Evolutionary conservation across 768 basidiomycete genomes (phyloP), one percentile per base, ranked within the genome.

Genomic region (Fomitopsis serialis): DNA sequence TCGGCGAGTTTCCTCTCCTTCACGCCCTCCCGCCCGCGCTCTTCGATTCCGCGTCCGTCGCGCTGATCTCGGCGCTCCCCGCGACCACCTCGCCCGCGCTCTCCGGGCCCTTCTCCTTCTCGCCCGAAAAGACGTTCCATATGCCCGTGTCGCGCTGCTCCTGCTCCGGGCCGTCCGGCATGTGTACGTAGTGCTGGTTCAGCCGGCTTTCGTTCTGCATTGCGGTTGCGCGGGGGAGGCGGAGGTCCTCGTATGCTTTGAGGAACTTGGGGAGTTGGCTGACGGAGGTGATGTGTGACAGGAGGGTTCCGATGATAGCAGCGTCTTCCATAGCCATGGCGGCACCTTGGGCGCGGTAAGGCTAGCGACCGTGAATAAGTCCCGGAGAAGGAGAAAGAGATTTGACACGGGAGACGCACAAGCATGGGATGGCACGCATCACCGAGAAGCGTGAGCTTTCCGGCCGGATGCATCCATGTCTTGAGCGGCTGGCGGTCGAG

Each of bases 181-280:
- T 63, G 60, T 85, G 82, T 64, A 84, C 84, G 42, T 76, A 74
- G 36, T 69, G 55, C 55, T 80, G 78, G 60, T 83, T 83, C 27
- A 76, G 57, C 1, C 77, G 71, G 3, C 79, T 75, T 17, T 75
- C 71, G 0, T 61, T 61, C 57, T 85, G 83, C 1, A 78, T 80
- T 13, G 62, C 68, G 0, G 76, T 69, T 3, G 80, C 73, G 24
- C 84, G 80, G 5, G 66, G 58, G 32, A 76, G 72, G 1, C 83
- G 79, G 17, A 85, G 71, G 2, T 61, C 58, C 53, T 84, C 66
- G 58, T 84, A 85, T 0, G 78, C 81, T 10, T 66, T 67, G 11
- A 85, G 66, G 15, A 84, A 67, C 2, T 70, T 62, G 1, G 57
- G 52, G 10, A 83, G 71, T 60, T 84, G 81, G 0, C 65, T 45